Conservation (phyloP, 768 basidiomycete genomes). For the Fomitopsis serialis region DNA sequence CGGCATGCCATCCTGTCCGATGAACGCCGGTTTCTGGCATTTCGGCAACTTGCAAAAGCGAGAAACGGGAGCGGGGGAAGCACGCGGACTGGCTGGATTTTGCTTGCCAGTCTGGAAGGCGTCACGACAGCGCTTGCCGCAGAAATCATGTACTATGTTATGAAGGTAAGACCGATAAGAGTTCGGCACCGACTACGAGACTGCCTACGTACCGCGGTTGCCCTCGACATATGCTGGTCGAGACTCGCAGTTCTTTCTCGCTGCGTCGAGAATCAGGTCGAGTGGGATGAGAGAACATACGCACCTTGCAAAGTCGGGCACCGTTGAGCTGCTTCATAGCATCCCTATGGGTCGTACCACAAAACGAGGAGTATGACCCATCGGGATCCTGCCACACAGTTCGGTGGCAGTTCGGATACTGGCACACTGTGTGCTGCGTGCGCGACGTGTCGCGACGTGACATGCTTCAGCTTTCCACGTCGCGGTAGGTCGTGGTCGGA, state of each 20-base stretch:
- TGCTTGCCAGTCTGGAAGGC: neutral
- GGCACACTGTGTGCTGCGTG: too few relatives aligned
- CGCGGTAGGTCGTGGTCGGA: too few relatives aligned
- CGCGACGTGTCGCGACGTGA: too few relatives aligned
- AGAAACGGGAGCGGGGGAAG: neutral
- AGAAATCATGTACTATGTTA: neutral
- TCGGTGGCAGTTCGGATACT: neutral
- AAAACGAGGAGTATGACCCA: slow-evolving; percentile 2
- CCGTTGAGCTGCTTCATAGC: neutral
- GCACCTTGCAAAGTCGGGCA: neutral
- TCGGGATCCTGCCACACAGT: slow-evolving; percentile 1
- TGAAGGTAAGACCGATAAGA: neutral
- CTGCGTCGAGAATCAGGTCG: neutral
- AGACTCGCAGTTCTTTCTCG: neutral
- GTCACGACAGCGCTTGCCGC: neutral
- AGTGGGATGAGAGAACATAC: neutral
- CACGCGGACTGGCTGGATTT: neutral
- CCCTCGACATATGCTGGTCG: neutral
- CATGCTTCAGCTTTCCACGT: too few relatives aligned
- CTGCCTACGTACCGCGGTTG: neutral
- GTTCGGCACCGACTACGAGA: neutral
- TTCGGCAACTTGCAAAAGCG: slow-evolving; percentile 5
- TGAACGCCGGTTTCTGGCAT: slow-evolving; percentile 7
- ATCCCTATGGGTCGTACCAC: slow-evolving; percentile 2
- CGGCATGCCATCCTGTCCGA: slow-evolving; percentile 7